Conservation (phyloP, 257 asterid species). For the Thymus quinquecostatus region DNA sequence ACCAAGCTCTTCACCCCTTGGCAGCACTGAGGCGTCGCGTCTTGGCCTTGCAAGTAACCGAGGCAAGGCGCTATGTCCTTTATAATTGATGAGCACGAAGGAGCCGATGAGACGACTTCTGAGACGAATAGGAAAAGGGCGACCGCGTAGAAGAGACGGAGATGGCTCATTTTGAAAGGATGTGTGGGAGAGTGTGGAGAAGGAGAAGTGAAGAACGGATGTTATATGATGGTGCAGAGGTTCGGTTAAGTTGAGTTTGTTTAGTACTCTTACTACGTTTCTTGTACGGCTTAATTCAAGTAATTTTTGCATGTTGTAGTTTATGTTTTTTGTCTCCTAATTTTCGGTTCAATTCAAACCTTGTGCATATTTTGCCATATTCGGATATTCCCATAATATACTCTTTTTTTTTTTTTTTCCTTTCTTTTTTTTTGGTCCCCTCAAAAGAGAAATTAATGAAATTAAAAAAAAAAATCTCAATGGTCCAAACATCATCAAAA, state of each 20-base stretch:
- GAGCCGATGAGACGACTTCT: constrained; percentile 14
- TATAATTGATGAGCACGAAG: constrained; percentile 23
- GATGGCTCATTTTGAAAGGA: constrained; percentile 23
- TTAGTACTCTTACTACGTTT: constrained; percentile 2
- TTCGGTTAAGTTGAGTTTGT: not conserved
- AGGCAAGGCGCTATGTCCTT: constrained; percentile 22
- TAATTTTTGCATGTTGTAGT: constrained; percentile 32
- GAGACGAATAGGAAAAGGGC: constrained; percentile 23
- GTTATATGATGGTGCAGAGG: constrained; percentile 4
- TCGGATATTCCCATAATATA: too few species aligned
- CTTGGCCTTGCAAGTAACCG: constrained; percentile 29
- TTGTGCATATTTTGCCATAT: too few species aligned
- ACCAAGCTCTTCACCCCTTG: constrained; percentile 26
- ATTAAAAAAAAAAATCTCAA: too few species aligned
- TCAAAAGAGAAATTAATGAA: too few species aligned
- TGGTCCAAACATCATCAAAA: too few species aligned
- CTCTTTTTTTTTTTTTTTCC: too few species aligned
- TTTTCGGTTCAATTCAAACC: too few species aligned
- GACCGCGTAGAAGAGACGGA: not conserved
- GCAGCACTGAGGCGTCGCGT: constrained; percentile 25
- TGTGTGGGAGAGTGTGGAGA: not conserved
- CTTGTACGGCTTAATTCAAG: constrained; percentile 25
- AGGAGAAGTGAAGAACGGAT: not conserved
- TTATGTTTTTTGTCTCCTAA: constrained; percentile 20
- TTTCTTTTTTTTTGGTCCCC: too few species aligned